Conservation (phyloP, 495 filamentous ascomycete species). For the Aspergillus avenaceus region DNA sequence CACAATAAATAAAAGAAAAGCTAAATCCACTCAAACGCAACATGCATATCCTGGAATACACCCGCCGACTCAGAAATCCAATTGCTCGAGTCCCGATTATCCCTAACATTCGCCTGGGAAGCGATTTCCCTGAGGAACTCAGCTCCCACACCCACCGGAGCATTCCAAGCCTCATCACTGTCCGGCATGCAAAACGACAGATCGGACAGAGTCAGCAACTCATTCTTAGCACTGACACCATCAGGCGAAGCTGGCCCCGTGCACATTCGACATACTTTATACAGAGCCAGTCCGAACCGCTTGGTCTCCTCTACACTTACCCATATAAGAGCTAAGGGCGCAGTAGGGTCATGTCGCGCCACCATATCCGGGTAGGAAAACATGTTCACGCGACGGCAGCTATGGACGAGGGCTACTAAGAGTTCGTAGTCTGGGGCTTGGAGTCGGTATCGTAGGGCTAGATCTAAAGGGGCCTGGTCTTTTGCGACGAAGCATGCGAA, state of each 20-base stretch:
- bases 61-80: slow-evolving; percentile 9
- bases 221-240: not conserved
- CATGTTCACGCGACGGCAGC: slow-evolving; percentile 11
- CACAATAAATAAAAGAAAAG: not conserved
- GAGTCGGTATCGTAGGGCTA: slow-evolving; percentile 7
- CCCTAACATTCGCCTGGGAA: not conserved
- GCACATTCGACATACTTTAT: slow-evolving; percentile 14
- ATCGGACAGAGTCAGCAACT: slow-evolving; percentile 9
- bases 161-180: slow-evolving; percentile 18
- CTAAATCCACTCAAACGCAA: slow-evolving; percentile 14
- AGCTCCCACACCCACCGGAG: not conserved
- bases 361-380: slow-evolving; percentile 23
- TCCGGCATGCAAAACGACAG: slow-evolving; percentile 17
- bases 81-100: slow-evolving; percentile 6
- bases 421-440: slow-evolving; percentile 8
- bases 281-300: slow-evolving; percentile 18
- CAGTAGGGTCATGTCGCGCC: slow-evolving; percentile 3
- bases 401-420: slow-evolving; percentile 11
- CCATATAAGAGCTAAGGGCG: slow-evolving; percentile 13
- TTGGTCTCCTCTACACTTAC: slow-evolving; percentile 21
- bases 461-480: slow-evolving; percentile 1
- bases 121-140: not conserved
- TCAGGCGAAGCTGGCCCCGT: not conserved
- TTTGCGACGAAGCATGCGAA: slow-evolving; percentile 12
- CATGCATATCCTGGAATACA: slow-evolving; percentile 2